A percentile compares a stretch with the other conserved stretches of the same genome.
Evolutionary conservation across 148 eudicot species (phyloP).

Genomic region (Camellia sinensis): DNA sequence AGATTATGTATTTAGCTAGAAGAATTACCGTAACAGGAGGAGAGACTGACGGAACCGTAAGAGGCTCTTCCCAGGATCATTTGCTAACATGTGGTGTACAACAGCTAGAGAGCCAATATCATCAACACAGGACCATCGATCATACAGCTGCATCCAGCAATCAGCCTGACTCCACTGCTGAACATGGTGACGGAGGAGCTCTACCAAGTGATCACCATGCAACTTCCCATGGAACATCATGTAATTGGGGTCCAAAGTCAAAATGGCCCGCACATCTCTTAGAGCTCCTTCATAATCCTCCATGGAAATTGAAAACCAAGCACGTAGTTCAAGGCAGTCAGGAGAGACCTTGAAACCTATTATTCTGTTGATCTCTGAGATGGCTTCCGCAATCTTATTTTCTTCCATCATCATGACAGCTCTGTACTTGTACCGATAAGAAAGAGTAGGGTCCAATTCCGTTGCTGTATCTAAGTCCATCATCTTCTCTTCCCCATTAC

Average conservation of each 20-base stretch:
- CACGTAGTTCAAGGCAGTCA: constrained; percentile 84
- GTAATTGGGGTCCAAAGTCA: constrained; percentile 68
- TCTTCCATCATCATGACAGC: constrained; percentile 61
- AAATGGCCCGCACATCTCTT: constrained; percentile 62
- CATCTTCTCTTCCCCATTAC: constrained; percentile 66
- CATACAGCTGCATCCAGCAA: constrained; percentile 88
- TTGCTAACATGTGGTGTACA: constrained; percentile 78
- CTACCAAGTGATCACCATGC: constrained; percentile 60
- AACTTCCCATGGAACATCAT: constrained; percentile 74
- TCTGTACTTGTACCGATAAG: constrained; percentile 75
- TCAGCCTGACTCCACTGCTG: constrained; percentile 82
- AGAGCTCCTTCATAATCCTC: constrained; percentile 81
- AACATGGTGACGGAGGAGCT: constrained; percentile 53
- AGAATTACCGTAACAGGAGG: constrained; percentile 61
- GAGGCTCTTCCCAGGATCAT: constrained; percentile 84
- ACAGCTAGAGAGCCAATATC: constrained; percentile 89
- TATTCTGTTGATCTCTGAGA: constrained; percentile 67
- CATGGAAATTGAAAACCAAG: constrained; percentile 66
- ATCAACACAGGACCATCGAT: constrained; percentile 88
- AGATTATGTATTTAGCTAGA: too few relatives aligned
- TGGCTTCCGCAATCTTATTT: constrained; percentile 39
- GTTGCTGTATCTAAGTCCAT: constrained; percentile 69
- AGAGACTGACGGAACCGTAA: constrained; percentile 78
- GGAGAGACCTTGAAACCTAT: constrained; percentile 76
- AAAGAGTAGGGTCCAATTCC: constrained; percentile 72